Conservation (phyloP, 1,139 yeast genomes). For the Zygosaccharomyces sapae region DNA sequence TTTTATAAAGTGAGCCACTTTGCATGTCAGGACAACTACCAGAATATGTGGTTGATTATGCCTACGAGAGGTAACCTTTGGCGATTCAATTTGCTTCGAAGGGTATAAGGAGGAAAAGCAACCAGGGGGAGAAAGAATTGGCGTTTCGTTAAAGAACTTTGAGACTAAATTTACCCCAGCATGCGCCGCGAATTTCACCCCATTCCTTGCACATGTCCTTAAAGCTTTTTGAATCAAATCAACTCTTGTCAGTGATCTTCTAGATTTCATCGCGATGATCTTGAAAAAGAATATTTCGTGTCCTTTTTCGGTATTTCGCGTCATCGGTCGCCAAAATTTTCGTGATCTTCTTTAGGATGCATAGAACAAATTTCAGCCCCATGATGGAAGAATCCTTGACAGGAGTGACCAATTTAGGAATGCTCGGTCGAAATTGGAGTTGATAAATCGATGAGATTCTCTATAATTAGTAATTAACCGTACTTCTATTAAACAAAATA, state of each 20-base stretch:
- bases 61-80: background rate
- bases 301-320: conserved; percentile 5
- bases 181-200: background rate
- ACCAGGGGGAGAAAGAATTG: background rate
- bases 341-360: conserved; percentile 5
- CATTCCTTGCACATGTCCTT: background rate
- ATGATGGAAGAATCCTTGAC: background rate
- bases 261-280: conserved; percentile 2
- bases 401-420: background rate
- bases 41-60: background rate
- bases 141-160: conserved; percentile 1
- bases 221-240: background rate
- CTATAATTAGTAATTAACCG: background rate
- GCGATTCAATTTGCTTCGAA: background rate
- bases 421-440: background rate
- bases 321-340: conserved; percentile 8
- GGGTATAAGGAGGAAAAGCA: background rate
- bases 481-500: background rate
- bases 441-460: background rate
- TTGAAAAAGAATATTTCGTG: conserved; percentile 8
- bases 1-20: background rate
- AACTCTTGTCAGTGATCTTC: background rate
- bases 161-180: background rate
- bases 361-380: conserved; percentile 3
- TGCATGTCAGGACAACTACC: background rate